Evolutionary conservation across 495 filamentous ascomycete genomes (phyloP).

Genomic region (Ascodesmis nigricans): DNA sequence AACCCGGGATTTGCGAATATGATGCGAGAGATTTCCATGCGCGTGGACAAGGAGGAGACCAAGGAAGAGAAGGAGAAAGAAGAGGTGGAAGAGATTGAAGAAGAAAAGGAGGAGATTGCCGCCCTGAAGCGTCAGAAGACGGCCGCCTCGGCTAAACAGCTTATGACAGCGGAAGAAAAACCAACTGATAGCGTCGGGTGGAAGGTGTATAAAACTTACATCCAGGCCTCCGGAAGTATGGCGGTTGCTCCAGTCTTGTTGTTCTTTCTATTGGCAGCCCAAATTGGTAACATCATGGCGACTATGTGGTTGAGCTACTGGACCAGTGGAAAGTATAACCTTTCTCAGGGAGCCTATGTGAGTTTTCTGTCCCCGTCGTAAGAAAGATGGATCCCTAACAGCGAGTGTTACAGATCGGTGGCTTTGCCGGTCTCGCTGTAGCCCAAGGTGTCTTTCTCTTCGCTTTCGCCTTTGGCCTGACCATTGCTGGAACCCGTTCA

Average conservation of each 20-base stretch:
- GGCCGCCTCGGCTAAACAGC: conserved; percentile 34
- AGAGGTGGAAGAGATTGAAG: conserved; percentile 16
- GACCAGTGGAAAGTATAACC: conserved; percentile 47
- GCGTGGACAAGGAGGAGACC: conserved; percentile 35
- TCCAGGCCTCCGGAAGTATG: conserved; percentile 56
- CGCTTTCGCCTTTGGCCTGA: conserved; percentile 40
- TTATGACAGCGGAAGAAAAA: conserved; percentile 86
- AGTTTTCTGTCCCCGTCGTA: conserved; percentile 1
- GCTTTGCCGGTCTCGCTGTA: conserved; percentile 59
- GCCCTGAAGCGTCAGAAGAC: conserved; percentile 27
- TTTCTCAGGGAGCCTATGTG: conserved; percentile 39
- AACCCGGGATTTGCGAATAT: conserved; percentile 54
- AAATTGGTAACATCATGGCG: conserved; percentile 66
- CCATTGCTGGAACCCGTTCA: conserved; percentile 56
- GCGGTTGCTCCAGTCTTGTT: conserved; percentile 44
- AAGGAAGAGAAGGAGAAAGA: conserved; percentile 26
- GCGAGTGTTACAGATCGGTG: conserved; percentile 45
- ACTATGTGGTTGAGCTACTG: conserved; percentile 86
- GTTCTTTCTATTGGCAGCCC: conserved; percentile 41
- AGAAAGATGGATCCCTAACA: too few relatives aligned
- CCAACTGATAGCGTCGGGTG: conserved; percentile 62
- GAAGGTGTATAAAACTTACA: conserved; percentile 62
- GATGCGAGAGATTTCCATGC: conserved; percentile 61
- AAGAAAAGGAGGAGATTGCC: conserved; percentile 23
- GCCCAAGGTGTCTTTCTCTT: conserved; percentile 62